phyloP scores from a whole-genome alignment of 2,329 filamentous ascomycete species.

The Xylariaceae sp. region DNA sequence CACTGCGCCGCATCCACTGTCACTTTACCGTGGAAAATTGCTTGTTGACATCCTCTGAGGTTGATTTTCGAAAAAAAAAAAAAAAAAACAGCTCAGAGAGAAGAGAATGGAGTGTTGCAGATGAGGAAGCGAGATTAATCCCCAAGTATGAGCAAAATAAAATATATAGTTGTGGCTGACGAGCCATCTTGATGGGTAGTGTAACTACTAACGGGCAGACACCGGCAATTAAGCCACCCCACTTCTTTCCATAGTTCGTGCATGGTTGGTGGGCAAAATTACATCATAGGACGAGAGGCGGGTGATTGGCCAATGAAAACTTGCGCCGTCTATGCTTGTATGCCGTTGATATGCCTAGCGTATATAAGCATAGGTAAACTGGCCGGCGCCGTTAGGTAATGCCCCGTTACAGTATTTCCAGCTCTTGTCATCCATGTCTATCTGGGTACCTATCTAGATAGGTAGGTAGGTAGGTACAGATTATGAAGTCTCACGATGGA shows the following conservation, averaged over 20 bases:
- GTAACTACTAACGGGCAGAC: neutral
- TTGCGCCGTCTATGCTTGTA: too few species aligned
- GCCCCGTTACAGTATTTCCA: too few species aligned
- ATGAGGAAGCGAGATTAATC: neutral
- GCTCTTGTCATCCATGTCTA: too few species aligned
- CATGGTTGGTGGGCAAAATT: too few species aligned
- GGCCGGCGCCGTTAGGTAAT: too few species aligned
- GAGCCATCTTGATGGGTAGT: neutral
- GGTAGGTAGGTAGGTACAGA: too few species aligned
- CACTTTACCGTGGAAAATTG: constrained; percentile 15
- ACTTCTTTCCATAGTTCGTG: neutral
- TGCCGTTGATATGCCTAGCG: too few species aligned
- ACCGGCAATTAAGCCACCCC: neutral
- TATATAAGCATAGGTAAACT: too few species aligned
- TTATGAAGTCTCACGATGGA: too few species aligned
- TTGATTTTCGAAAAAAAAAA: constrained; percentile 11
- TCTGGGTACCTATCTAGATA: too few species aligned
- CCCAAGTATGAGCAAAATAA: neutral
- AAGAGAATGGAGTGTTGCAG: constrained; percentile 3
- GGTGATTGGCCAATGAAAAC: too few species aligned
- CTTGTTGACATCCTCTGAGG: constrained; percentile 21
- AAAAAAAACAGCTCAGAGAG: neutral
- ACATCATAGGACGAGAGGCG: too few species aligned
- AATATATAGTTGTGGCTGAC: neutral
- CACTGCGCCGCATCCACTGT: constrained; percentile 4